Conservation (phyloP, 2,329 filamentous ascomycete species). For the Aspergillus alliaceus region DNA sequence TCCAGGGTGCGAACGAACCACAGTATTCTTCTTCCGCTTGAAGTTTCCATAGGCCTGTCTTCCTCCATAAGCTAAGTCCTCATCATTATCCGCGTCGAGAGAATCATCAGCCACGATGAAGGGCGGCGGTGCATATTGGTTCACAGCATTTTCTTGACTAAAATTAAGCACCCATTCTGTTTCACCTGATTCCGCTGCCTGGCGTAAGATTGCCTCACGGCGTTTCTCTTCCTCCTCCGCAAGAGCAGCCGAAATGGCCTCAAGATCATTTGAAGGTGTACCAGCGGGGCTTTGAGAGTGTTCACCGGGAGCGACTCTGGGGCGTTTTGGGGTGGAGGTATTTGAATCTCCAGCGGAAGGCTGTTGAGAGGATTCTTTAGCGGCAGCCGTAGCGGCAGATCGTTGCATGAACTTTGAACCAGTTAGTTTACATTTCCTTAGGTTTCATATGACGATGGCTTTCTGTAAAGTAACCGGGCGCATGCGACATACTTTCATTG, state of each 20-base stretch:
- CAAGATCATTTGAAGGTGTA: slow-evolving; percentile 35
- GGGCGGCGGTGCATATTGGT: slow-evolving; percentile 24
- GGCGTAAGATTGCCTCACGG: slow-evolving; percentile 38
- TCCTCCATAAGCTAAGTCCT: slow-evolving; percentile 30
- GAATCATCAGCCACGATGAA: slow-evolving; percentile 34
- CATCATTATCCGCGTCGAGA: slow-evolving; percentile 33
- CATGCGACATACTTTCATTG: slow-evolving; percentile 68
- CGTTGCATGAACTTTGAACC: slow-evolving; percentile 81
- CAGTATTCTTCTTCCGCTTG: slow-evolving; percentile 32
- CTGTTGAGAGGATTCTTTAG: slow-evolving; percentile 44
- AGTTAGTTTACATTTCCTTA: slow-evolving; percentile 10
- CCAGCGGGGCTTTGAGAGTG: slow-evolving; percentile 17
- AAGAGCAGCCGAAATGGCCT: slow-evolving; percentile 42
- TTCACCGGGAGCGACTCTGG: slow-evolving; percentile 28
- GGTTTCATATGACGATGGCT: no score
- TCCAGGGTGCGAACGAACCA: slow-evolving; percentile 20
- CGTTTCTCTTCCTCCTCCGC: slow-evolving; percentile 44
- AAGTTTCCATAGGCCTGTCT: slow-evolving; percentile 41
- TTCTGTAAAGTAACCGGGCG: not conserved
- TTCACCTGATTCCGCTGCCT: slow-evolving; percentile 45
- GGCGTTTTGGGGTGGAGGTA: slow-evolving; percentile 37
- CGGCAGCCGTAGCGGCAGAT: slow-evolving; percentile 62
- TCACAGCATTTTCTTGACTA: slow-evolving; percentile 16
- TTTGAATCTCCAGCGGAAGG: slow-evolving; percentile 48
- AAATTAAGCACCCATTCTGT: slow-evolving; percentile 46